Base-by-base conservation (phyloP, 345 rosid genomes). In the Corymbia maculata region DNA sequence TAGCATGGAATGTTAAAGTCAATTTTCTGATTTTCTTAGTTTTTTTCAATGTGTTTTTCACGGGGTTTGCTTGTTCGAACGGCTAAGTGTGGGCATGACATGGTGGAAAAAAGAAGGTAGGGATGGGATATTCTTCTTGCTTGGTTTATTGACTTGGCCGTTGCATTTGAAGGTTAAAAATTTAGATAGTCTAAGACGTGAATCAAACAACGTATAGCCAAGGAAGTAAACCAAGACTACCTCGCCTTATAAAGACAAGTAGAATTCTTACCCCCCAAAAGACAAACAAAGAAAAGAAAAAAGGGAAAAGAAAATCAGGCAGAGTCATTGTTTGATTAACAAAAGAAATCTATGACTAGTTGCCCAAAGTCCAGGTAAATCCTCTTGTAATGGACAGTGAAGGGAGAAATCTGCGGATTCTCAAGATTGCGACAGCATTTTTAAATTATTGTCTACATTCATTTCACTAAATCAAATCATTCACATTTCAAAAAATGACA, bases 341-440 rank as follows among this genome's bases (percentile, higher is more conserved):
- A 64, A 64, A 17, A n/a, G 7, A 64, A 16, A 13, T 32, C 15
- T 64, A n/a, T 64, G 36, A 64, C 75, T 14, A 64, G 16, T n/a
- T 64, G 75, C 75, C 17, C 53, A 4, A 52, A 15, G 53, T 52
- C 5, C 17, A 52, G 16, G 53, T 52, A 64, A 13, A n/a, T 3
- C 75, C 15, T 64, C 13, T 3, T 3, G 17, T 13, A 64, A 64
- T n/a, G 36, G 70, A 64, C n/a, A 64, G 70, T 28, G 30, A 6
- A 17, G 15, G 70, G 70, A 17, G 28, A 64, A 64, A 28, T 28
- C 2, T n/a, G 0, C 12, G 15, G 7, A 59, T 10, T n/a, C 17
- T 17, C 4, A 7, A 3, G 0, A n/a, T 28, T 64, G 75, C 13
- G 36, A 28, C 5, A 19, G 36, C 42, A 64, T 0, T n/a, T n/a